A percentile compares a stretch with the other conserved stretches of the same genome.
These are phyloP conservation scores for Zygosaccharomyces pseudorouxii DNA, from an alignment of 805 yeast species.

Conservation along the genomic window DNA sequence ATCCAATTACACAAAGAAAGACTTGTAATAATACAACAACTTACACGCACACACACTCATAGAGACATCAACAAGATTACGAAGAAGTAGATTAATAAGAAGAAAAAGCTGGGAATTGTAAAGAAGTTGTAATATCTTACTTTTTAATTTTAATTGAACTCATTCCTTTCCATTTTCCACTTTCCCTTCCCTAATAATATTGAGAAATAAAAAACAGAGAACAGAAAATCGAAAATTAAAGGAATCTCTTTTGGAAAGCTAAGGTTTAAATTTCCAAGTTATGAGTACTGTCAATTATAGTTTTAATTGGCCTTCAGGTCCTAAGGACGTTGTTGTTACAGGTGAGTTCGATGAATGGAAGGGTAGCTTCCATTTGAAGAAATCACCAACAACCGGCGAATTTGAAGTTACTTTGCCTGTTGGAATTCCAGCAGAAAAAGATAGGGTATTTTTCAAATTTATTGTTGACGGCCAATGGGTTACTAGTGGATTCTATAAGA, in stretches of 20 bases:
- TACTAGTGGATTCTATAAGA: slow-evolving; percentile 37
- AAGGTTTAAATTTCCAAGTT: neutral
- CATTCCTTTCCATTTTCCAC: neutral
- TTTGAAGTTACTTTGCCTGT: slow-evolving; percentile 58
- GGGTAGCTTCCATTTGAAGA: slow-evolving; percentile 54
- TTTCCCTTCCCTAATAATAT: neutral
- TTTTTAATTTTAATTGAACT: neutral
- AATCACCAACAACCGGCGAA: slow-evolving; percentile 51
- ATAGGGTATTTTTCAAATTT: slow-evolving; percentile 47
- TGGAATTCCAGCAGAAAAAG: slow-evolving; percentile 32
- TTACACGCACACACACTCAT: neutral
- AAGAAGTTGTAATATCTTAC: neutral
- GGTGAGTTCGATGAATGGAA: slow-evolving; percentile 71
- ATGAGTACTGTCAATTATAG: slow-evolving; percentile 21
- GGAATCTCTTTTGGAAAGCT: neutral
- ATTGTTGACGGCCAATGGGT: slow-evolving; percentile 70
- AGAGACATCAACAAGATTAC: neutral
- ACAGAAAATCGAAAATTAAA: neutral
- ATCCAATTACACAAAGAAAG: neutral
- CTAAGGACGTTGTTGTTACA: slow-evolving; percentile 55
- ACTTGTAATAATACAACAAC: neutral
- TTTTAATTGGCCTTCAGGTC: slow-evolving; percentile 47
- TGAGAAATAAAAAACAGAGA: neutral
- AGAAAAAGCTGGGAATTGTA: neutral
- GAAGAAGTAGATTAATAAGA: neutral